Evolutionary conservation across 106 monocot genomes (phyloP).

Genomic region (Dendrobium nobile): DNA sequence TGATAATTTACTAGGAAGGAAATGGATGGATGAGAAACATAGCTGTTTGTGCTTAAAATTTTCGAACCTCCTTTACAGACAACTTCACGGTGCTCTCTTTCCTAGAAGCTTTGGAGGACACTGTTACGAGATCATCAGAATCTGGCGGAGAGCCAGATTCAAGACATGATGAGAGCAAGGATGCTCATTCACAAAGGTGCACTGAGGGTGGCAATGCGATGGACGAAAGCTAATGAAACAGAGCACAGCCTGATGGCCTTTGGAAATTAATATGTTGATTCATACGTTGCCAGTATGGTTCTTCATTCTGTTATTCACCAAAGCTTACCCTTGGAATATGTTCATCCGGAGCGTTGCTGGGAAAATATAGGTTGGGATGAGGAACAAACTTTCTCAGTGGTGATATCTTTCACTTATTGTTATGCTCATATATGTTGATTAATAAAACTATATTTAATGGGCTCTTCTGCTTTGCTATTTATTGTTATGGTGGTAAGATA

Average conservation of each 20-base stretch:
- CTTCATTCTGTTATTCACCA: not conserved
- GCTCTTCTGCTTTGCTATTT: no score
- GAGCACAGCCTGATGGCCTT: not conserved
- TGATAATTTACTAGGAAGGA: not conserved
- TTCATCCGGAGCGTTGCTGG: not conserved
- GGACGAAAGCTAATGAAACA: slow-evolving; percentile 61
- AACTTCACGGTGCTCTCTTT: slow-evolving; percentile 3
- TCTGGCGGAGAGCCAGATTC: slow-evolving; percentile 19
- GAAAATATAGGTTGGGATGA: not conserved
- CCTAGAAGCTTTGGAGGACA: slow-evolving; percentile 81
- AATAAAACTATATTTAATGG: not conserved
- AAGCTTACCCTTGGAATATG: not conserved
- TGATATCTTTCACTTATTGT: not conserved
- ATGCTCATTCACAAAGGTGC: slow-evolving; percentile 4
- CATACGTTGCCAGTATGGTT: not conserved
- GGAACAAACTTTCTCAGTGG: not conserved
- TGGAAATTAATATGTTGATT: not conserved
- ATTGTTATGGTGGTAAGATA: no score
- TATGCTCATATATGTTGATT: not conserved
- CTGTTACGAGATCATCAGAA: slow-evolving; percentile 47
- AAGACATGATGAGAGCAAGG: slow-evolving; percentile 19
- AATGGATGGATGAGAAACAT: not conserved
- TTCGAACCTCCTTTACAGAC: not conserved
- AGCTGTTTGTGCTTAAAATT: not conserved
- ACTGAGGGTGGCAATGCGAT: slow-evolving; percentile 21